Conservation (phyloP, 306 rosid species). For the Ziziphus jujuba region DNA sequence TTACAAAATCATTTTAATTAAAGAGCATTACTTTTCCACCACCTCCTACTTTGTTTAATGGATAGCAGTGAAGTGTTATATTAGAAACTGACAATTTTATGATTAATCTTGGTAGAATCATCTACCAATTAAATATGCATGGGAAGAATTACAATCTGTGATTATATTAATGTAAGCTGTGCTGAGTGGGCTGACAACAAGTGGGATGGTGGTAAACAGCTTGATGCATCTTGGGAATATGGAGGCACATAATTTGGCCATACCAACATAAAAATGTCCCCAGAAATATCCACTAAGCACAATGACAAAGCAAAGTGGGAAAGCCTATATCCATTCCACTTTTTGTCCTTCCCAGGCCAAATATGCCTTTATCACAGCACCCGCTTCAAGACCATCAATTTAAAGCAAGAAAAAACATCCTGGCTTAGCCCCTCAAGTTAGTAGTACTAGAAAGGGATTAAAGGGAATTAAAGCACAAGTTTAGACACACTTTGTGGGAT, state of each 20-base stretch:
- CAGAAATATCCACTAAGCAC: no score
- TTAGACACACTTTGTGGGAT: slow-evolving; percentile 13
- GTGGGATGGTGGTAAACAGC: slow-evolving; percentile 23
- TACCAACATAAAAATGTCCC: no score
- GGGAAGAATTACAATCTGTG: slow-evolving; percentile 22
- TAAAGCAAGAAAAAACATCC: slow-evolving; percentile 9
- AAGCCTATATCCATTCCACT: no score
- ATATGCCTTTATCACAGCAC: no score
- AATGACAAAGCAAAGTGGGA: no score
- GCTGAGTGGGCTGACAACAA: slow-evolving; percentile 8
- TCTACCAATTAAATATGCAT: slow-evolving; percentile 33
- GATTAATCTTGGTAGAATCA: slow-evolving; percentile 31
- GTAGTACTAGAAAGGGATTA: not conserved
- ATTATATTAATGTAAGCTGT: slow-evolving; percentile 18
- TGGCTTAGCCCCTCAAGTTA: slow-evolving; percentile 28
- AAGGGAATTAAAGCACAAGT: slow-evolving; percentile 26
- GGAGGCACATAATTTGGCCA: slow-evolving; percentile 21
- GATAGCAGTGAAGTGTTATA: slow-evolving; percentile 21
- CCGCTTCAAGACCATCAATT: no score
- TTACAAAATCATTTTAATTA: no score
- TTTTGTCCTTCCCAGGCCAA: no score
- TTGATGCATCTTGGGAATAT: not conserved
- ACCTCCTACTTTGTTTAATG: slow-evolving; percentile 12
- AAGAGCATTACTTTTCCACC: slow-evolving; percentile 44
- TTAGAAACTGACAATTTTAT: slow-evolving; percentile 13